phyloP scores from a whole-genome alignment of 2,329 filamentous ascomycete species.

The Stachybotrys chartarum region DNA sequence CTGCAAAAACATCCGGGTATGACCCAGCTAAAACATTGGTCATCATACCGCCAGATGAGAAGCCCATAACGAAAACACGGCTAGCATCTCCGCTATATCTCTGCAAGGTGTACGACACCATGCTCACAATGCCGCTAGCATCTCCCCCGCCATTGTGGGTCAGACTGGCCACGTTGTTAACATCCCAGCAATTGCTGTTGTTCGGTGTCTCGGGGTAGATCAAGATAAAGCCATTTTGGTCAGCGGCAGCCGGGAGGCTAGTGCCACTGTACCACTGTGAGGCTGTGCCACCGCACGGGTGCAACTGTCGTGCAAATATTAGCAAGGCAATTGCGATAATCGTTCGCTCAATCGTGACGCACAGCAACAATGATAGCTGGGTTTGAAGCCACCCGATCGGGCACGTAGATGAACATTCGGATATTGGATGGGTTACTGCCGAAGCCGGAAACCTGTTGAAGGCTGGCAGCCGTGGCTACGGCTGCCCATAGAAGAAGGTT shows the following conservation, averaged over 20 bases:
- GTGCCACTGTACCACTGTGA: slow-evolving; percentile 38
- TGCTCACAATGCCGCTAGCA: slow-evolving; percentile 48
- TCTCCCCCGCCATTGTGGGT: slow-evolving; percentile 51
- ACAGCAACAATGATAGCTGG: slow-evolving; percentile 41
- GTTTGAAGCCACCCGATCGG: slow-evolving; percentile 20
- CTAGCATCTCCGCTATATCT: slow-evolving; percentile 43
- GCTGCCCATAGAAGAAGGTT: too few species aligned
- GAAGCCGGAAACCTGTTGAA: slow-evolving; percentile 4
- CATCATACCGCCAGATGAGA: slow-evolving; percentile 43
- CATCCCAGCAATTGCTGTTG: slow-evolving; percentile 51
- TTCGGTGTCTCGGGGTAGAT: slow-evolving; percentile 50
- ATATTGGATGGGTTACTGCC: slow-evolving; percentile 6
- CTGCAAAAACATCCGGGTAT: slow-evolving; percentile 48
- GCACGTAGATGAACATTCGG: slow-evolving; percentile 20
- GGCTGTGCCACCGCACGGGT: slow-evolving; percentile 29
- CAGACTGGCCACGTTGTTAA: slow-evolving; percentile 40
- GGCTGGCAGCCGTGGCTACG: neutral
- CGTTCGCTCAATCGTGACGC: too few species aligned
- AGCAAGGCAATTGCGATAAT: too few species aligned
- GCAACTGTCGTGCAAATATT: too few species aligned
- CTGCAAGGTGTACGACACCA: slow-evolving; percentile 48
- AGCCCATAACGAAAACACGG: slow-evolving; percentile 47
- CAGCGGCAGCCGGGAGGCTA: slow-evolving; percentile 37
- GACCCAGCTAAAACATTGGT: slow-evolving; percentile 44
- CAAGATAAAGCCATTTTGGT: slow-evolving; percentile 35